Conservation (phyloP, 495 filamentous ascomycete species). For the Xylaria curta region DNA sequence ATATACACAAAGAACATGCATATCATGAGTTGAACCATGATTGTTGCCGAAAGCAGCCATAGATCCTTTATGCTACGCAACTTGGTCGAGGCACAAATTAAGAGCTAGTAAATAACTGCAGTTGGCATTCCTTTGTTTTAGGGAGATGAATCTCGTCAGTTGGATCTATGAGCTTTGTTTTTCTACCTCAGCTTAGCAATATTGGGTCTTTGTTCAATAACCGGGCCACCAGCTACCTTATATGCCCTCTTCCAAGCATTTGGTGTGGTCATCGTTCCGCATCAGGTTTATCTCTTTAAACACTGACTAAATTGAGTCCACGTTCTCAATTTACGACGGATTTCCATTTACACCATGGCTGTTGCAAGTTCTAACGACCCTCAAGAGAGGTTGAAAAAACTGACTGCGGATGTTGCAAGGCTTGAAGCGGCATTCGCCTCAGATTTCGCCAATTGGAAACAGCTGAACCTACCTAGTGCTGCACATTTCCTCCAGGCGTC, state of each 20-base stretch:
- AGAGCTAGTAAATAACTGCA: background rate
- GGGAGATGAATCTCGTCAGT: background rate
- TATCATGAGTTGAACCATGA: background rate
- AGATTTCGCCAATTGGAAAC: constrained; percentile 7
- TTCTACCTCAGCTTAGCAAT: background rate
- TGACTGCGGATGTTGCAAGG: background rate
- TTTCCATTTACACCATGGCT: background rate
- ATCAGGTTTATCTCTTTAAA: background rate
- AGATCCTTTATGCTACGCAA: background rate
- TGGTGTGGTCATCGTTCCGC: background rate
- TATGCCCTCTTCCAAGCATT: background rate
- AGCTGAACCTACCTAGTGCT: background rate
- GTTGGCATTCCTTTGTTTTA: background rate
- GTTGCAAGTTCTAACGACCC: background rate
- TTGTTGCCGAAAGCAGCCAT: background rate
- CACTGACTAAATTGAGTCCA: background rate
- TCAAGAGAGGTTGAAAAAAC: background rate
- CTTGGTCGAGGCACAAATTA: background rate
- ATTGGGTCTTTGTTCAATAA: background rate
- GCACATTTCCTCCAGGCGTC: constrained; percentile 2
- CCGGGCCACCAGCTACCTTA: background rate
- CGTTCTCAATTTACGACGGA: background rate
- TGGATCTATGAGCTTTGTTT: background rate
- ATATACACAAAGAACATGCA: background rate
- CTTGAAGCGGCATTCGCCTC: constrained; percentile 14